Evolutionary conservation across 2,329 filamentous ascomycete species (phyloP).

Genomic region (Dothiorella sarmentorum): DNA sequence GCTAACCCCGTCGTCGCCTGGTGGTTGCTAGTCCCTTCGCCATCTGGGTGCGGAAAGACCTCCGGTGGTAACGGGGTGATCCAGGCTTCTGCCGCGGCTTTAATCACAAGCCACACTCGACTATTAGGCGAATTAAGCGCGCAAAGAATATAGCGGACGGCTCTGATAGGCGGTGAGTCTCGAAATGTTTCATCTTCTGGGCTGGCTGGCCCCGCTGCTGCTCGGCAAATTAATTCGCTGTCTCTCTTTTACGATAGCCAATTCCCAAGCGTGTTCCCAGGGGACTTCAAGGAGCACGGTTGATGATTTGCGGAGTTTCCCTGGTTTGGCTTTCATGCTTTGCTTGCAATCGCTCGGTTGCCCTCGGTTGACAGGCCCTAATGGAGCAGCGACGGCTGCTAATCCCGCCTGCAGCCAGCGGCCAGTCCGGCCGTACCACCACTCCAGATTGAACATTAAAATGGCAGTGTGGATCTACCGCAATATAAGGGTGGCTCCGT

Average conservation of each 20-base stretch:
- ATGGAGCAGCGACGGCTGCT: background rate
- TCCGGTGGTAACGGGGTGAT: background rate
- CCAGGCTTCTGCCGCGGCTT: background rate
- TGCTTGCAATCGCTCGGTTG: background rate
- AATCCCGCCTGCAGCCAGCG: background rate
- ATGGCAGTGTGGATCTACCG: background rate
- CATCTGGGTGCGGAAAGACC: background rate
- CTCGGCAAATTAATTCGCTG: no score
- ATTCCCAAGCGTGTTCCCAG: background rate
- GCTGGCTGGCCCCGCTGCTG: no score
- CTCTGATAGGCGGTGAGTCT: no score
- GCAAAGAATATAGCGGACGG: no score
- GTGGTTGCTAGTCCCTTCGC: no score
- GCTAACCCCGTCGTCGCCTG: no score
- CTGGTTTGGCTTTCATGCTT: background rate
- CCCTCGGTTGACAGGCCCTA: background rate
- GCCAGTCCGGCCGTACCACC: background rate
- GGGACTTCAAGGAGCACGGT: background rate
- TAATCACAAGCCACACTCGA: background rate
- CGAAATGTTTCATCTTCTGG: no score
- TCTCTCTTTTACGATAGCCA: no score
- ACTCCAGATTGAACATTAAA: background rate
- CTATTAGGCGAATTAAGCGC: slow-evolving; percentile 1
- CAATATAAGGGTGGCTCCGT: background rate
- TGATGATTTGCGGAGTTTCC: background rate